Conservation (phyloP, 2,329 filamentous ascomycete species). For the Phoma sp. region DNA sequence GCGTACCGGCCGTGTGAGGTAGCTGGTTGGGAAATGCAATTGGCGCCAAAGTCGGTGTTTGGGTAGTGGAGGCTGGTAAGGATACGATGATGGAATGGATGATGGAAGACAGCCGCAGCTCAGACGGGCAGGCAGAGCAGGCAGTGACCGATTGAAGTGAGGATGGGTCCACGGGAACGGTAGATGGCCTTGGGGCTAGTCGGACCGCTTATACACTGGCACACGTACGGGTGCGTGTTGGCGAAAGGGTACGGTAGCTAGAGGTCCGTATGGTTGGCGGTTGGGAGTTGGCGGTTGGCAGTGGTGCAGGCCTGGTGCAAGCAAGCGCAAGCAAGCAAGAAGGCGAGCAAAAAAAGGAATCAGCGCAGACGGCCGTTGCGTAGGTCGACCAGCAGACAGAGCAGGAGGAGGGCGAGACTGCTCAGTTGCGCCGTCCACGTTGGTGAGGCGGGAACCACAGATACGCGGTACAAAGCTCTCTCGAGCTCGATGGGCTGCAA, state of each 20-base stretch:
- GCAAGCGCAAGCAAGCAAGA: not conserved
- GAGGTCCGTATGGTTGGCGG: conserved; percentile 11
- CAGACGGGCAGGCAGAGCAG: not conserved
- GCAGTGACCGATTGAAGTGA: conserved; percentile 5
- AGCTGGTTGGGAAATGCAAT: conserved; percentile 23
- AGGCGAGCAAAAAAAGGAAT: not conserved
- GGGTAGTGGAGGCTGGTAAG: not conserved
- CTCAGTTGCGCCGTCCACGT: conserved; percentile 18
- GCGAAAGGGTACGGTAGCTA: conserved; percentile 25
- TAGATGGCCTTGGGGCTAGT: conserved; percentile 16
- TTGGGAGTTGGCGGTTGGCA: not conserved
- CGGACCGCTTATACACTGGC: conserved; percentile 20
- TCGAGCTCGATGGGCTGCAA: conserved; percentile 23
- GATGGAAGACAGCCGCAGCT: conserved; percentile 13
- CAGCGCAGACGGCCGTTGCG: conserved; percentile 9
- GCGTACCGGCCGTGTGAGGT: conserved; percentile 23
- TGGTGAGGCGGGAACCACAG: conserved; percentile 28
- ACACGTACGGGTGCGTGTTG: conserved; percentile 18
- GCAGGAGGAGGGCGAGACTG: conserved; percentile 8
- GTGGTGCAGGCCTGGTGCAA: not conserved
- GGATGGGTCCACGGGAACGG: conserved; percentile 15
- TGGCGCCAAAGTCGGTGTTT: conserved; percentile 16
- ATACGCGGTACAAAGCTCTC: conserved; percentile 21
- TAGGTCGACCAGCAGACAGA: conserved; percentile 8
- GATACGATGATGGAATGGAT: conserved; percentile 15